Base-by-base conservation (phyloP, 306 rosid genomes). In the Cicer cuneatum region DNA sequence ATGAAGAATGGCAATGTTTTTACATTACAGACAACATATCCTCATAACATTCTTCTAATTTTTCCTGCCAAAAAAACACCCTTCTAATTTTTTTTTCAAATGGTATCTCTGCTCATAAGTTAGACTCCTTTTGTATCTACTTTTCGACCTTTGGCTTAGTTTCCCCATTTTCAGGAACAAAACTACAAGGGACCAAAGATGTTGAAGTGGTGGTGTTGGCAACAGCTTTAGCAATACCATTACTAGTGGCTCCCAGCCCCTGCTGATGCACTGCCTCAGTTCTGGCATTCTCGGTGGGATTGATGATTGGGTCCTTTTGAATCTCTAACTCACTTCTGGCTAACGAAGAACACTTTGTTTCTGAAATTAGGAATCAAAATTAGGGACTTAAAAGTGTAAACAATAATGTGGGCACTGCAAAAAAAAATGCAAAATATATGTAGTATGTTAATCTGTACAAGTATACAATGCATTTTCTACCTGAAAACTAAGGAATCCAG, bases 301-400 rank as follows among this genome's bases (percentile, higher is more conserved):
- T 86, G 83, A 74, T 81, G 66, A 58, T 46, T 47, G 85, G 73
- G 67, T 87, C 90, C 75, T 72, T 88, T 45, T 83, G 92, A 77
- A 61, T 69, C 65, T 79, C 95, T 10, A 82, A 82, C 75, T 92
- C 93, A 69, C 72, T 87, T 85, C 92, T 84, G 69, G 97, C 96
- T 51, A 87, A 69, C 24, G 92, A 90, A 37, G 99, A 89, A 77
- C 90, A 92, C 82, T 86, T 86, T 24, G 91, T 90, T 82, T 91
- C 98, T 93, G 90, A 75, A 85, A 83, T 54, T 64, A 79, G 15
- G 35, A 57, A 87, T 62, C 43, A 54, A 74, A 65, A 72, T 52
- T 53, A 73, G 80, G 41, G 56, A 81, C 72, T 67, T 72, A 37
- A 40, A 53, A 59, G 42, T 59, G 43, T 35, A 33, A 56, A 19